Evolutionary conservation across 768 basidiomycete genomes (phyloP), one percentile per base, ranked within the genome.

Genomic region (Thelephora aurantiotincta): DNA sequence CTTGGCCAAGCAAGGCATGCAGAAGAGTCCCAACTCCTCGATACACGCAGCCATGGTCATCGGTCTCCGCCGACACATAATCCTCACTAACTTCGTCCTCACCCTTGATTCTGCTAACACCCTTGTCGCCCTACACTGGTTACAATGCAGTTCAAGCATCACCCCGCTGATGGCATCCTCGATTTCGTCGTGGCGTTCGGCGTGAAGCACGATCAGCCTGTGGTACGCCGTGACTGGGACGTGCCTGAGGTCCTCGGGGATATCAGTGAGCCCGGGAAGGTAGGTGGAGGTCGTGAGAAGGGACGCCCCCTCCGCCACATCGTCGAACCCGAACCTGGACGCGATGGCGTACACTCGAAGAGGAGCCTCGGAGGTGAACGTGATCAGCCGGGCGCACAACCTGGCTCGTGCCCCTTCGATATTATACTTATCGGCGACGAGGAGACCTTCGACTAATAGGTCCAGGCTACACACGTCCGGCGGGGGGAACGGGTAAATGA

Each of bases 141-240:
- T 4, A 30, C 26, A 30, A 30, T 4, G 5, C 26, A 9, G 26
- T 9, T 30, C 26, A 30, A 30, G 9, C 26, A 30, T 4, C 9
- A 30, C 26, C 26, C 5, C 26, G 26, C 9, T 9, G 26, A 30
- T 9, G 26, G 26, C 26, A 30, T 30, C 26, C 26, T 30, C 26
- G 26, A 30, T 30, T 9, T 30, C 26, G 9, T 30, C 9, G 26
- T 9, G 26, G 26, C 9, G 9, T 30, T 9, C 9, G 5, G 4
- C 26, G 54, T 83, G 80, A 20, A 83, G 69, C 12, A 71, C 64
- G 26, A 84, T 67, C 42, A 85, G 72, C 9, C 70, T 74, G 55
- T 79, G 75, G 53, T 82, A 85, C 18, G 77, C 70, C 52, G 73
- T 75, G 14, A 78, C 83, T 2, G 74, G 69, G 58, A 84, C 78